Base-by-base conservation (phyloP, 768 basidiomycete species). In the Glaciozyma antarctica region DNA sequence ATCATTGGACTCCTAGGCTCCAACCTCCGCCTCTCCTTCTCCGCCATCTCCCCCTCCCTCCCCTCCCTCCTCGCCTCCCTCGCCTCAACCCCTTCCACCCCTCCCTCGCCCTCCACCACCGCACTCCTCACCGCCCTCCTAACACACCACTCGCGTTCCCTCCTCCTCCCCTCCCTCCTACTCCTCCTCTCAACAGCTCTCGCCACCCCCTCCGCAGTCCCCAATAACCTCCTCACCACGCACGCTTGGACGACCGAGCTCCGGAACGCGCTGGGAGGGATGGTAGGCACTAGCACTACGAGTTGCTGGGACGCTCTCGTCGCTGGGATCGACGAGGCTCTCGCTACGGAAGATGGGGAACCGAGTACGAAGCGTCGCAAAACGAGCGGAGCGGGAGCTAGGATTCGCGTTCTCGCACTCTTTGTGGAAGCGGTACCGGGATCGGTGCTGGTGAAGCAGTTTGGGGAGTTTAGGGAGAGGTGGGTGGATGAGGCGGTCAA, bases 311-410 rank as follows among this genome's bases (percentile, higher is more conserved):
- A 54, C n/a, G 47, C 17, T n/a, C 60, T 64, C 45, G 22, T 57
- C 47, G 8, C 17, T 1, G 56, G 65, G 0, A n/a, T 66, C 6
- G 21, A 26, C 3, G 24, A 28, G 13, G 34, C 49, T 1, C 54
- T 61, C 21, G 7, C 5, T 2, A 44, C 12, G 10, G 60, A 49
- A 12, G 54, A 49, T 2, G 34, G 26, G 43, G 38, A 12, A 1
- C 55, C 59, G 6, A 58, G 59, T n/a, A 70, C 66, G 69, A 66
- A 66, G 49, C 65, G 43, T 19, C 57, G 69, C 10, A 63, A 63
- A 0, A 0, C 44, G 8, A 1, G n/a, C 17, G 22, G 22, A 7
- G 1, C 4, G 8, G 59, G 54, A 6, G 58, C 60, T 2, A 56
- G 60, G n/a, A 26, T 59, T 1, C 49, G 69, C 21, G 5, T 70